Conservation (phyloP, 2,329 filamentous ascomycete species). For the Fusarium transvaalense region DNA sequence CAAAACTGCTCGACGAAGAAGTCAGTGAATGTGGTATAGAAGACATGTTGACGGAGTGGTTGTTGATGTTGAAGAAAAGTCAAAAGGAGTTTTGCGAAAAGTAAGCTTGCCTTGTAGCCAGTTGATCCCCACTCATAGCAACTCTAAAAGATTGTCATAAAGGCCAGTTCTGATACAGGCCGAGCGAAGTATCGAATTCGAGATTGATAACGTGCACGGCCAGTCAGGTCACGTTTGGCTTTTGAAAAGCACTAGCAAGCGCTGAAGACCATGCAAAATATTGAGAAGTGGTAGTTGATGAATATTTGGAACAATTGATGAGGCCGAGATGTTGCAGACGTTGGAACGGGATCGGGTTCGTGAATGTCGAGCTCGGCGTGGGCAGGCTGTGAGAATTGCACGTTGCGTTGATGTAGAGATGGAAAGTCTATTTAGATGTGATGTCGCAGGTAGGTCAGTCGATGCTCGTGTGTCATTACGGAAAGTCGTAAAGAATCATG, state of each 20-base stretch:
- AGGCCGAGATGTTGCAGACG: conserved; percentile 10
- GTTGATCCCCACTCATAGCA: conserved; percentile 75
- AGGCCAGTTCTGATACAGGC: conserved; percentile 39
- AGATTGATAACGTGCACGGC: conserved; percentile 41
- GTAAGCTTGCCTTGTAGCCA: conserved; percentile 64
- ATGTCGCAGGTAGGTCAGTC: conserved; percentile 42
- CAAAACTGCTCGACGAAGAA: conserved; percentile 63
- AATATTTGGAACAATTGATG: background rate
- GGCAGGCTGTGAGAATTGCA: conserved; percentile 30
- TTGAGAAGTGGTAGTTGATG: conserved; percentile 16
- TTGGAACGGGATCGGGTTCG: conserved; percentile 16
- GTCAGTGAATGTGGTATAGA: conserved; percentile 53
- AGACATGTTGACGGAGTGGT: conserved; percentile 23
- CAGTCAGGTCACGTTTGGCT: conserved; percentile 33
- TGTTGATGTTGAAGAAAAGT: conserved; percentile 21
- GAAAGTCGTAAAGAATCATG: conserved; percentile 47
- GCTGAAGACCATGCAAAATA: conserved; percentile 38
- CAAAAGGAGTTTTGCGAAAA: conserved; percentile 19
- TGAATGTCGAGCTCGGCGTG: conserved; percentile 34
- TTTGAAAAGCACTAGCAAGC: conserved; percentile 31
- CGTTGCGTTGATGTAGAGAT: conserved; percentile 22
- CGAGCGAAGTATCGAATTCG: conserved; percentile 30
- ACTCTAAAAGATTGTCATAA: conserved; percentile 48
- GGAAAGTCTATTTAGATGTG: conserved; percentile 41
- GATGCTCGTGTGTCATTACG: conserved; percentile 47